Percentiles rank a stretch among this genome's conserved stretches.
Evolutionary conservation across 257 asterid genomes (phyloP).

Genomic region (Jacaranda copaia): DNA sequence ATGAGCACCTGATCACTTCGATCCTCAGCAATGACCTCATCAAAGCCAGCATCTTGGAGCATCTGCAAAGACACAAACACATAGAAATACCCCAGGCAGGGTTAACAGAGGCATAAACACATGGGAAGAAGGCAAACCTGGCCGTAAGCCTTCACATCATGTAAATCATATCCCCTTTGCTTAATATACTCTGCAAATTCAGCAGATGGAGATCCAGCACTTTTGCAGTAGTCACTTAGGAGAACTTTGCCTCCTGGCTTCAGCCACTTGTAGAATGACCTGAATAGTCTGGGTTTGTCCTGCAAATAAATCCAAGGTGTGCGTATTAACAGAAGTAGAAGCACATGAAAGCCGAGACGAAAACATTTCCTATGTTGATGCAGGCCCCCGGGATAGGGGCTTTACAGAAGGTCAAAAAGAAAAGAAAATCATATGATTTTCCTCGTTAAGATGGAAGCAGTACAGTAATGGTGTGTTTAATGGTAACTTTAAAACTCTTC

Average conservation of each 20-base stretch:
- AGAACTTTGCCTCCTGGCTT: slow-evolving; percentile 97
- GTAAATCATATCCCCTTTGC: slow-evolving; percentile 93
- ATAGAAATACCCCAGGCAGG: not conserved
- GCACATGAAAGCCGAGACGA: not conserved
- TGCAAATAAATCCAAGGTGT: slow-evolving; percentile 42
- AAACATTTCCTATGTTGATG: not conserved
- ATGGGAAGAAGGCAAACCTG: slow-evolving; percentile 54
- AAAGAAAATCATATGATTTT: not conserved
- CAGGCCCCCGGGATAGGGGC: not conserved
- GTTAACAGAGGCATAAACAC: not conserved
- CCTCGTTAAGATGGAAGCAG: not conserved
- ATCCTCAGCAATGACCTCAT: slow-evolving; percentile 87
- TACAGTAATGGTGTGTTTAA: no score
- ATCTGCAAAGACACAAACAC: slow-evolving; percentile 56
- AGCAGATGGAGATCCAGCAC: slow-evolving; percentile 70
- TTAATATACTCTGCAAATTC: slow-evolving; percentile 79
- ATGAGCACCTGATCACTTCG: slow-evolving; percentile 82
- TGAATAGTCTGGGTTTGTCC: slow-evolving; percentile 94
- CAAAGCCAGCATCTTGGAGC: slow-evolving; percentile 91
- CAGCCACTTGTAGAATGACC: slow-evolving; percentile 93
- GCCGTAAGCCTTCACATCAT: slow-evolving; percentile 79
- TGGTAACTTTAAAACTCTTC: not conserved
- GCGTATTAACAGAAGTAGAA: not conserved
- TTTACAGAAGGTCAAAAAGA: not conserved
- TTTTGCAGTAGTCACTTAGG: slow-evolving; percentile 91